These are phyloP conservation scores for Lentinus brumalis DNA, from an alignment of 768 basidiomycete species.

Conservation along the genomic window DNA sequence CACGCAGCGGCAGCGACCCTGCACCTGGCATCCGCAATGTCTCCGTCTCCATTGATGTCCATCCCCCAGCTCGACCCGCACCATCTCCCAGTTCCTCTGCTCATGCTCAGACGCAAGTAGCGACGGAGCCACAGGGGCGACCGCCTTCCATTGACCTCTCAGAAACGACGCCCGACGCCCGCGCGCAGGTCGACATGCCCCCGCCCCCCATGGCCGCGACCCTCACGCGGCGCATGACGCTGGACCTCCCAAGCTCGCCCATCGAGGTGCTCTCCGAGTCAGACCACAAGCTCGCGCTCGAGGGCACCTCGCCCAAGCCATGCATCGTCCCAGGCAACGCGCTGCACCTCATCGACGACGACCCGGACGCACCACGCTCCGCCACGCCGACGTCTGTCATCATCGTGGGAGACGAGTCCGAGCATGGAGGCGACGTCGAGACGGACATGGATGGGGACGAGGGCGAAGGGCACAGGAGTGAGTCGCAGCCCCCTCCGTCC, in stretches of 20 bases:
- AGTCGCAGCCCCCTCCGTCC: conserved; percentile 8
- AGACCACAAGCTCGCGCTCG: conserved; percentile 26
- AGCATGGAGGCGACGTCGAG: conserved; percentile 1
- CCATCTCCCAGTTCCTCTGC: not conserved
- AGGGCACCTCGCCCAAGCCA: conserved; percentile 31
- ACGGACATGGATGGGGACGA: not conserved
- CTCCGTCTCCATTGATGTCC: too few species aligned
- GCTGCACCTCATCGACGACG: conserved; percentile 36
- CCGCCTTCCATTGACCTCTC: not conserved
- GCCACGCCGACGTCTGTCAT: conserved; percentile 28
- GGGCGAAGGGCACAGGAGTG: conserved; percentile 6
- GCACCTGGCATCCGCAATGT: too few species aligned
- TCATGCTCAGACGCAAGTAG: not conserved
- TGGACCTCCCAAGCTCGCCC: conserved; percentile 17
- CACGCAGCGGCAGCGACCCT: not conserved
- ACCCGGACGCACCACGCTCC: conserved; percentile 28
- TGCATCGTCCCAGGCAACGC: conserved; percentile 37
- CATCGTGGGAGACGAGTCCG: conserved; percentile 19
- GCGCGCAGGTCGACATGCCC: not conserved
- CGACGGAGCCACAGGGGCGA: not conserved
- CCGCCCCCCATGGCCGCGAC: not conserved
- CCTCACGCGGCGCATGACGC: conserved; percentile 16
- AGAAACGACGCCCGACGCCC: not conserved
- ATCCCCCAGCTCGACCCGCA: too few species aligned
- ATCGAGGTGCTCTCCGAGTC: conserved; percentile 24